Base-by-base conservation (phyloP, 2,329 filamentous ascomycete species). In the Bretziella fagacearum region DNA sequence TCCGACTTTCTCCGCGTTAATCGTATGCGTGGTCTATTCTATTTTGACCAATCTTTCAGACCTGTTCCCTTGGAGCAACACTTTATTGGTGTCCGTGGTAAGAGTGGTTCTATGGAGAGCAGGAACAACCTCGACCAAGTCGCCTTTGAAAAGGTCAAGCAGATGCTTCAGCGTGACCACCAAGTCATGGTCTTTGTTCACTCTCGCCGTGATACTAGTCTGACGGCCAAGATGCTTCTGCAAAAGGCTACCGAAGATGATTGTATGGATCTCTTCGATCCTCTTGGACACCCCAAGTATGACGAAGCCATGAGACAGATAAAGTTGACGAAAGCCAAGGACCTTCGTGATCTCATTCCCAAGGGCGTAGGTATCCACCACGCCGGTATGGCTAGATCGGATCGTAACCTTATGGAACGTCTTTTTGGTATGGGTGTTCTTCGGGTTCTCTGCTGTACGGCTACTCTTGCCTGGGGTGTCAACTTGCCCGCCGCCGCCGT, bases 151-250 rank as follows among this genome's bases (percentile, higher is more conserved):
- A 99, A 99, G 59, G 86, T 95, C 40, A 81, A 79, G 54, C 82
- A 91, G 45, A 95, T 98, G 87, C 69, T 98, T 2, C 77, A 86
- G 58, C 68, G 71, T 50, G 87, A 84, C n/a, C 91, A 99, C 57
- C 91, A 98, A 60, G 74, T 98, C 54, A 98, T 99, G 93, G 89
- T 99, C 0, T 98, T 99, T 61, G 93, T 98, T 8, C 93, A 98
- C 60, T 95, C 89, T 1, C 74, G 91, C 22, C 87, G 93, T 59
- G 93, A 99, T 55, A 98, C 93, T 0, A 77, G 93, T 54, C 74
- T 81, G 52, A 93, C 89, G 1, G 87, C 91, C 39, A 81, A 83
- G 54, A 84, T 81, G 66, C 67, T 98, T 22, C 78, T 83, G 52
- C 80, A 95, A 55, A 86, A 91, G 67, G 91, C 91, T 1, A 68